phyloP scores from a whole-genome alignment of 805 yeast species.

The Cyberlindnera amylophila region DNA sequence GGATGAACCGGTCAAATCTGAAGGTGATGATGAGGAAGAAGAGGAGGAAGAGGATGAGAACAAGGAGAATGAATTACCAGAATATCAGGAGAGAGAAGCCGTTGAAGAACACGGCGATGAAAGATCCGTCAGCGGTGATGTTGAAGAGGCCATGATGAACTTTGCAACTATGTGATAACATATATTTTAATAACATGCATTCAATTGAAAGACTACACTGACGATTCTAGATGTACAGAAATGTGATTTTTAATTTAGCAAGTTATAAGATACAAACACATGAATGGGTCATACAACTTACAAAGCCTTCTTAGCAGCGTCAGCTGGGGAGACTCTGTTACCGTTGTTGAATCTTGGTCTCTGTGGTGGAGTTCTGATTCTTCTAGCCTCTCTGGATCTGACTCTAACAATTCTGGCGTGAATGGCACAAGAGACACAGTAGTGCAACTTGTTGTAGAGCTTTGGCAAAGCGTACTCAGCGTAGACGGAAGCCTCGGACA shows the following conservation, averaged over 20 bases:
- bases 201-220: no score
- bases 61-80: not conserved
- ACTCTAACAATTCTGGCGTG: slow-evolving; percentile 99
- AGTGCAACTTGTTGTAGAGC: slow-evolving; percentile 99
- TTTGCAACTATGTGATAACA: no score
- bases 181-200: no score
- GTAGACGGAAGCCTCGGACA: slow-evolving; percentile 99
- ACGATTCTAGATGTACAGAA: slow-evolving; percentile 2
- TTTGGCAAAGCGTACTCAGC: slow-evolving; percentile 99
- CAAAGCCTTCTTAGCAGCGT: slow-evolving; percentile 93
- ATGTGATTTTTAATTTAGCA: slow-evolving; percentile 6
- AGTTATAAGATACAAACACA: slow-evolving; percentile 11
- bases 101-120: not conserved
- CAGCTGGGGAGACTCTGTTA: slow-evolving; percentile 94
- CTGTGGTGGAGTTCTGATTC: slow-evolving; percentile 97
- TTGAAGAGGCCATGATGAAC: no score
- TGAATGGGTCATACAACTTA: slow-evolving; percentile 29
- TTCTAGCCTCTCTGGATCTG: slow-evolving; percentile 98
- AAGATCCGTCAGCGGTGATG: not conserved
- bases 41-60: no score
- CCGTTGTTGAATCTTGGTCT: slow-evolving; percentile 98
- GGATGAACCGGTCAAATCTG: not conserved
- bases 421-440: slow-evolving; percentile 99
- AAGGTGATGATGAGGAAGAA: not conserved
- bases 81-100: not conserved